Percentiles rank a stretch among this genome's conserved stretches.
phyloP scores from a whole-genome alignment of 768 basidiomycete species.

The Boletus pseudopeckii region DNA sequence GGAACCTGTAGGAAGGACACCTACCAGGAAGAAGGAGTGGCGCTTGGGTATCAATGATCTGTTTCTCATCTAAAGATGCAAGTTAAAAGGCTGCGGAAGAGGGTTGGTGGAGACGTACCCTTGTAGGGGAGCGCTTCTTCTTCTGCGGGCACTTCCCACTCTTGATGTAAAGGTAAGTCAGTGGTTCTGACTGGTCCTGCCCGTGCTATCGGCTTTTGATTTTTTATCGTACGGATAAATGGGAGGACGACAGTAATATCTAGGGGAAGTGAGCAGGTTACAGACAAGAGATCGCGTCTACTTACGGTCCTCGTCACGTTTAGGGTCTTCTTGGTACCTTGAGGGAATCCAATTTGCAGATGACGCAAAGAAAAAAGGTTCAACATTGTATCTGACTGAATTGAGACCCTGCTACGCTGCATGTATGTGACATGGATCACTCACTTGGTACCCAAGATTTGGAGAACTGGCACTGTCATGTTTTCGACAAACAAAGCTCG shows the following conservation, averaged over 20 bases:
- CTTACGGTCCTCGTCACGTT: conserved; percentile 48
- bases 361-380: conserved; percentile 65
- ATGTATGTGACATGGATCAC: conserved; percentile 2
- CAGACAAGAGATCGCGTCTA: conserved; percentile 27
- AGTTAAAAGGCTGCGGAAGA: background rate
- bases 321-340: conserved; percentile 54
- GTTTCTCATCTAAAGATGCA: conserved; percentile 14
- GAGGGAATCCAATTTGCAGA: conserved; percentile 67
- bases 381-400: conserved; percentile 46
- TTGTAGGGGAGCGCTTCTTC: conserved; percentile 9
- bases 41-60: conserved; percentile 50
- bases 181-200: conserved; percentile 13
- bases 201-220: conserved; percentile 22
- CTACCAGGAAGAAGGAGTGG: conserved; percentile 40
- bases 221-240: conserved; percentile 44
- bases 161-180: background rate
- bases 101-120: conserved; percentile 7
- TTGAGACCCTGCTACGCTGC: background rate
- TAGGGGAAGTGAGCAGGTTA: conserved; percentile 20
- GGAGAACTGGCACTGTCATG: conserved; percentile 47
- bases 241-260: conserved; percentile 57
- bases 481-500: conserved; percentile 52
- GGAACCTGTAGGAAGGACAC: background rate
- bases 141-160: background rate
- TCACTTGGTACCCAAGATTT: conserved; percentile 57